Evolutionary conservation across 2,329 filamentous ascomycete genomes (phyloP).

Genomic region (Aphanoascus verrucosus): DNA sequence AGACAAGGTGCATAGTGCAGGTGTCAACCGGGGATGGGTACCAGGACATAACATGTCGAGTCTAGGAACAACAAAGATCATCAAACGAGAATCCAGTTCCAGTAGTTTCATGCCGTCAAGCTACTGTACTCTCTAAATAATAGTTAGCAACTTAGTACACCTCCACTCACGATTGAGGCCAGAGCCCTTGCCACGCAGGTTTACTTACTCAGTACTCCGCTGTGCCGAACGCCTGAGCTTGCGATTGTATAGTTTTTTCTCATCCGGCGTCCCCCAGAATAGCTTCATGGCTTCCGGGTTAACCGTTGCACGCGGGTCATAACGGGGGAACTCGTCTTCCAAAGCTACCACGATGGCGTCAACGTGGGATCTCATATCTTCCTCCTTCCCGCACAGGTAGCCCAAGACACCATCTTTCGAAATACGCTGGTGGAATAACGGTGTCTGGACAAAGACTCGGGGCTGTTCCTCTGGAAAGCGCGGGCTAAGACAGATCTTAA

Average conservation of each 20-base stretch:
- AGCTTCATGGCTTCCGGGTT: conserved; percentile 76
- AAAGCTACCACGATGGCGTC: conserved; percentile 69
- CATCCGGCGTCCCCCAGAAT: conserved; percentile 70
- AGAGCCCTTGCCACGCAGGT: neutral
- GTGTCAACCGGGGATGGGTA: no score
- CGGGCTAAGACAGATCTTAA: conserved; percentile 69
- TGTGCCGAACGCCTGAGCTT: conserved; percentile 66
- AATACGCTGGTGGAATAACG: conserved; percentile 80
- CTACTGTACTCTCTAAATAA: no score
- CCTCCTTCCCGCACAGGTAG: conserved; percentile 60
- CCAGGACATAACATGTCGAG: no score
- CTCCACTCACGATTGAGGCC: no score
- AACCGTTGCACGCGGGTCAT: conserved; percentile 80
- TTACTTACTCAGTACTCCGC: conserved; percentile 27
- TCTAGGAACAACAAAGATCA: no score
- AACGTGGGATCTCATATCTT: conserved; percentile 74
- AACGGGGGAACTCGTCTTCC: conserved; percentile 80
- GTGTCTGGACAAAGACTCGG: conserved; percentile 66
- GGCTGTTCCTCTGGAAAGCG: conserved; percentile 83
- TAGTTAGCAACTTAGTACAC: no score
- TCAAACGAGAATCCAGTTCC: no score
- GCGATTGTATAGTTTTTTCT: conserved; percentile 76
- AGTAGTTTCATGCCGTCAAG: no score
- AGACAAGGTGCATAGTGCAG: no score
- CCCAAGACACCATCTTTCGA: conserved; percentile 70